Base-by-base conservation (phyloP, 768 basidiomycete genomes). In the Ramaria rubella region DNA sequence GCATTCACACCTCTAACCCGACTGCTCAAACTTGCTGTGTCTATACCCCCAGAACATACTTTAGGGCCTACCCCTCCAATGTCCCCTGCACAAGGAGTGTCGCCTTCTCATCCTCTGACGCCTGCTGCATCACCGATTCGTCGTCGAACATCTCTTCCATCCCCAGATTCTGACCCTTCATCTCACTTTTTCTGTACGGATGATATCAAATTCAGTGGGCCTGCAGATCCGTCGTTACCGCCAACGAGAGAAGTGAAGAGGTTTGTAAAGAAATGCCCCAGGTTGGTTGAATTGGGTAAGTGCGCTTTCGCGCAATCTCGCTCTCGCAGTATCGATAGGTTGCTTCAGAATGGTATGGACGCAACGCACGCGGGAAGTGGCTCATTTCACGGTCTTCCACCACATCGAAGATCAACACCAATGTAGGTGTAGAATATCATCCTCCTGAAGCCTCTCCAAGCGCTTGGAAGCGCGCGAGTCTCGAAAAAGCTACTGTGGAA, bases 221-320 rank as follows among this genome's bases (percentile, higher is more conserved):
- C 53, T 11, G 63, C 57, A 1, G 72, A 74, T 58, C 65, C 70
- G n/a, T 69, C 69, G 15, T 65, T 74, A 58, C 73, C 72, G 5
- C 66, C 65, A 17, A 52, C 69, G 19, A 65, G 73, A 49, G 73
- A 74, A 52, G 63, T 74, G 46, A 73, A 71, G 57, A 66, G 71
- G 29, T 70, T 74, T 58, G 69, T 68, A 42, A 67, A 71, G 49
- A 69, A 69, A 50, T 73, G 67, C 55, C 65, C 70, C n/a, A 65
- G 61, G 55, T 57, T 74, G n/a, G 59, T 61, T 24, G 40, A 62
- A 31, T 52, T 74, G 45, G 68, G 71, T 71, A 58, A 19, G 65
- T 60, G 12, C 19, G 14, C 19, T 23, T 31, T 30, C 24, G 33
- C 19, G 19, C 17, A 23, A 44, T 31, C 29, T 57, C 23, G 21